These are phyloP conservation scores for Viola pubescens DNA, from an alignment of 441 rosid genomes.

Conservation along the genomic window DNA sequence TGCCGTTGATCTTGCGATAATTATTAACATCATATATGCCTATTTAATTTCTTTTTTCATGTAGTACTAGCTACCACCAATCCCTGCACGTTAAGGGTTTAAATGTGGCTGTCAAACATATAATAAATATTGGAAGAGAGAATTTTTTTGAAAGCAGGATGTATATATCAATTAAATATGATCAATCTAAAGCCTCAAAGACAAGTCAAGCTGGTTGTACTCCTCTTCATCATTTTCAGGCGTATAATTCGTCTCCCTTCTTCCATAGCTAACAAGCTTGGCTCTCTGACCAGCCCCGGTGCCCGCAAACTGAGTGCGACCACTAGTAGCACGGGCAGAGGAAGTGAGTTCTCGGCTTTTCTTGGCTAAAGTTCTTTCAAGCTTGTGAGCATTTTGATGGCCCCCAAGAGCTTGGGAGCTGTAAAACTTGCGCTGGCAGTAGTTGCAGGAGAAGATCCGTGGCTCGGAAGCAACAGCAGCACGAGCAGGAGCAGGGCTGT, in stretches of 20 bases:
- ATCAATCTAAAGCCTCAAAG: constrained; percentile 57
- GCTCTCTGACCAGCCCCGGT: constrained; percentile 17
- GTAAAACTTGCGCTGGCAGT: constrained; percentile 79
- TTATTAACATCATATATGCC: too few relatives aligned
- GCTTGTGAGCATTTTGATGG: constrained; percentile 93
- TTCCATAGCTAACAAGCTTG: constrained; percentile 19
- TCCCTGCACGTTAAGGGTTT: too few relatives aligned
- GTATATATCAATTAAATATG: background rate
- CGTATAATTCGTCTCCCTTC: constrained; percentile 21
- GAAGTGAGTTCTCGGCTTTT: constrained; percentile 62
- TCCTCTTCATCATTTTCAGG: constrained; percentile 50
- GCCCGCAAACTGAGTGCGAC: constrained; percentile 16
- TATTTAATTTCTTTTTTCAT: background rate
- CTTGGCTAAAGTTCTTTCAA: constrained; percentile 83
- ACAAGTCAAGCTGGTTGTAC: constrained; percentile 63
- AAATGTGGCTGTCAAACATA: too few relatives aligned
- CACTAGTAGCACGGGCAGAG: constrained; percentile 23
- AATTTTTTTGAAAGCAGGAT: too few relatives aligned
- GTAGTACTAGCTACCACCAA: too few relatives aligned
- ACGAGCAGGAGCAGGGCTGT: constrained; percentile 18
- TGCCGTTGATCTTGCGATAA: background rate
- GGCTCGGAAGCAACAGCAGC: constrained; percentile 21
- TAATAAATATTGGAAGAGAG: too few relatives aligned
- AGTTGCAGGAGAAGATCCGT: constrained; percentile 74
- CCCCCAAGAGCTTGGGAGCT: constrained; percentile 98